Evolutionary conservation across 805 yeast species (phyloP).

Genomic region (Yarrowia sp.): DNA sequence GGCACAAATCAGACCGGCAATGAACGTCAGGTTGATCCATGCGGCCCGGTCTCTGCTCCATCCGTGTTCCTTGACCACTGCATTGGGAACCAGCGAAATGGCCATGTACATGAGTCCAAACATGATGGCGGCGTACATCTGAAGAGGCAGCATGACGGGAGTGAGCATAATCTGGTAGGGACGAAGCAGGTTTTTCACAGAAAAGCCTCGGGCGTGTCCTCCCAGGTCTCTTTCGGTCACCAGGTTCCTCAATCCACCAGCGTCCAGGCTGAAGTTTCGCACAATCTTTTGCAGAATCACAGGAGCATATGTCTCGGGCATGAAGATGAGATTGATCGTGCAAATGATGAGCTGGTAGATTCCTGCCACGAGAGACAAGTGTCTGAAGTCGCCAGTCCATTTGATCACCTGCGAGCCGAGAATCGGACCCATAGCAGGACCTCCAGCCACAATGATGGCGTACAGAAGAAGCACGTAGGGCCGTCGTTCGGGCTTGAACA

Average conservation of each 20-base stretch:
- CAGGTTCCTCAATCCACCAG: constrained; percentile 9
- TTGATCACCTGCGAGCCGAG: constrained; percentile 39
- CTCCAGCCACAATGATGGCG: constrained; percentile 41
- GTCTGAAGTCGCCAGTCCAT: constrained; percentile 28
- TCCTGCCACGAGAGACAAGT: constrained; percentile 35
- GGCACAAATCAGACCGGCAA: constrained; percentile 41
- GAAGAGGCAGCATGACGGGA: constrained; percentile 34
- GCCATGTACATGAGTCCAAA: constrained; percentile 42
- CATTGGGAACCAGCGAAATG: constrained; percentile 39
- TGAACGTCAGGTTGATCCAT: constrained; percentile 39
- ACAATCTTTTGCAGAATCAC: constrained; percentile 36
- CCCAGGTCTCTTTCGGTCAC: constrained; percentile 14
- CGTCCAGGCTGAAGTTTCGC: constrained; percentile 34
- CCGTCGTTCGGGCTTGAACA: constrained; percentile 39
- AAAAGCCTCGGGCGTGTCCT: constrained; percentile 15
- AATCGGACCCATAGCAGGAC: constrained; percentile 42
- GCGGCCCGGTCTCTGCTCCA: constrained; percentile 36
- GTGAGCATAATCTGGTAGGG: constrained; percentile 41
- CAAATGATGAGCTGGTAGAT: constrained; percentile 30
- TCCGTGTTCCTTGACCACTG: constrained; percentile 35
- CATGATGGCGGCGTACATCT: constrained; percentile 39
- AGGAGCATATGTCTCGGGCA: constrained; percentile 40
- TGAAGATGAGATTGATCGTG: constrained; percentile 19
- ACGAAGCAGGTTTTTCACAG: constrained; percentile 36
- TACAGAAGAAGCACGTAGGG: constrained; percentile 40